A percentile compares a stretch with the other conserved stretches of the same genome.
These are phyloP conservation scores for Psilocybe cyanescens DNA, from an alignment of 768 basidiomycete species.

Conservation along the genomic window DNA sequence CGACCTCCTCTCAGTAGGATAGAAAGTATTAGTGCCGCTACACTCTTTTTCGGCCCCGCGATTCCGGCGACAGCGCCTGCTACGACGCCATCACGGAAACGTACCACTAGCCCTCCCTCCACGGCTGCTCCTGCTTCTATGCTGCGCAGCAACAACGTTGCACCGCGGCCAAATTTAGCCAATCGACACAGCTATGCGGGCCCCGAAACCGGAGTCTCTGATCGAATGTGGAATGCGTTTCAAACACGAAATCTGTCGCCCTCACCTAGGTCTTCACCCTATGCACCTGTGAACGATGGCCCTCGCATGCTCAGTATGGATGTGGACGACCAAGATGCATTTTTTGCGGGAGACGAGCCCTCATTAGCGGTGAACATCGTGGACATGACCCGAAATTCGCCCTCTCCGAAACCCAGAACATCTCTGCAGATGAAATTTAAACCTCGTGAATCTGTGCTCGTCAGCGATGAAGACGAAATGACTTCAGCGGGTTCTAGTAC, in stretches of 20 bases:
- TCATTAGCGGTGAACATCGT: slow-evolving; percentile 65
- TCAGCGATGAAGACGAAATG: slow-evolving; percentile 61
- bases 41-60: slow-evolving; percentile 69
- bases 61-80: slow-evolving; percentile 36
- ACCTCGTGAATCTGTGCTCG: slow-evolving; percentile 69
- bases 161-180: slow-evolving; percentile 32
- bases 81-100: slow-evolving; percentile 18
- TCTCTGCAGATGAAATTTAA: slow-evolving; percentile 69
- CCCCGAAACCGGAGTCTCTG: slow-evolving; percentile 32
- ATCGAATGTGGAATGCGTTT: slow-evolving; percentile 42
- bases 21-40: slow-evolving; percentile 60
- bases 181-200: slow-evolving; percentile 75
- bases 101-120: slow-evolving; percentile 10
- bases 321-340: slow-evolving; percentile 53
- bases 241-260: slow-evolving; percentile 41
- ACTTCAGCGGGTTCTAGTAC: slow-evolving; percentile 26
- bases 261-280: slow-evolving; percentile 59
- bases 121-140: slow-evolving; percentile 30
- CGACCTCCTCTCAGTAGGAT: slow-evolving; percentile 52
- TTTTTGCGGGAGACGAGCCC: slow-evolving; percentile 49
- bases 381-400: slow-evolving; percentile 57
- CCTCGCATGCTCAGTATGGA: slow-evolving; percentile 37
- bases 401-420: slow-evolving; percentile 53
- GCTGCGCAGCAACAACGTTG: slow-evolving; percentile 20
- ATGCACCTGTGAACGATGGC: slow-evolving; percentile 20